phyloP scores from a whole-genome alignment of 2,329 filamentous ascomycete species.

The Venturia pyrina region DNA sequence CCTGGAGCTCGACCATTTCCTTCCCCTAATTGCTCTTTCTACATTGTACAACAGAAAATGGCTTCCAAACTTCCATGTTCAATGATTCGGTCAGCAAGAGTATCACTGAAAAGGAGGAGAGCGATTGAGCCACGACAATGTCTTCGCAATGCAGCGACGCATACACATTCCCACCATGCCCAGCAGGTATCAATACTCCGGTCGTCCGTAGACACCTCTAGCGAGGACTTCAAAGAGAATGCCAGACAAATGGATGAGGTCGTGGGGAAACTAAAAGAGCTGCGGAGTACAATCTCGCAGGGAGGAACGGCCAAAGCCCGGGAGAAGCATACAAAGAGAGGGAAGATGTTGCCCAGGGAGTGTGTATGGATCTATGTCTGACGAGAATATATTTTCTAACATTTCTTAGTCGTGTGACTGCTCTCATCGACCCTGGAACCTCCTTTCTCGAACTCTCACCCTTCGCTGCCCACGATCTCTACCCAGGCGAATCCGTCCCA shows the following conservation, averaged over 20 bases:
- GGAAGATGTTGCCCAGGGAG: slow-evolving; percentile 92
- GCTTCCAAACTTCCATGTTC: slow-evolving; percentile 3
- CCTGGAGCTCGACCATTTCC: background rate
- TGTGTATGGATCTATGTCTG: slow-evolving; percentile 16
- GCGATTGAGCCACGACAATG: background rate
- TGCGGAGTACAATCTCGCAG: slow-evolving; percentile 61
- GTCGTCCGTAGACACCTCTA: slow-evolving; percentile 64
- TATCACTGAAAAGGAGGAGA: background rate
- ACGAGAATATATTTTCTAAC: background rate
- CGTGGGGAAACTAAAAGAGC: slow-evolving; percentile 54
- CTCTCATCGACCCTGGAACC: slow-evolving; percentile 78
- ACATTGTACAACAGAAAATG: background rate
- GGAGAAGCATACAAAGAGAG: slow-evolving; percentile 75
- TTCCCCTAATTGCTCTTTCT: background rate
- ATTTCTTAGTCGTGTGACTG: slow-evolving; percentile 54
- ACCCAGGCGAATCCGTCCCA: slow-evolving; percentile 77
- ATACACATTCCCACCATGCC: slow-evolving; percentile 73
- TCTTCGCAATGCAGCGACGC: slow-evolving; percentile 49
- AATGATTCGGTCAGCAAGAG: background rate
- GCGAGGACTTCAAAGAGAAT: slow-evolving; percentile 74
- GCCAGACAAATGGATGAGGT: slow-evolving; percentile 65
- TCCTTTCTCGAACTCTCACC: slow-evolving; percentile 89
- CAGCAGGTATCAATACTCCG: slow-evolving; percentile 72
- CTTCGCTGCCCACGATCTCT: slow-evolving; percentile 79
- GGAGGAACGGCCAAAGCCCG: slow-evolving; percentile 75